Evolutionary conservation across 2,329 filamentous ascomycete species (phyloP).

Genomic region (Nannizziopsis arthrosporioides): DNA sequence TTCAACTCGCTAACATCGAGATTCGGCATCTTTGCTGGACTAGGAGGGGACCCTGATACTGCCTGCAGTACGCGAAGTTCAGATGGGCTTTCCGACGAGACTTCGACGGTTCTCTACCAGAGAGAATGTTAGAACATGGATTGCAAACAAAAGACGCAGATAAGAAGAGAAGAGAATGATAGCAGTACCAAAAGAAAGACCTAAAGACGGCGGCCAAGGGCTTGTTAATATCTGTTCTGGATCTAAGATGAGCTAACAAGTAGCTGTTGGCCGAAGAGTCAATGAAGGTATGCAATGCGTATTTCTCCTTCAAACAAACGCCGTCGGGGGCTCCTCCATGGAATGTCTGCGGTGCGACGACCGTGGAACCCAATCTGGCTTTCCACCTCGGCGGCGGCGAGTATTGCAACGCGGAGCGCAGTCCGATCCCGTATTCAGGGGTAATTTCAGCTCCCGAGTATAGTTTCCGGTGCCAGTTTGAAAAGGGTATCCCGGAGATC

Average conservation of each 20-base stretch:
- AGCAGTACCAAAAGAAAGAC: background rate
- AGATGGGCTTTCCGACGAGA: background rate
- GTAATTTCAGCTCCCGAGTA: too few relatives aligned
- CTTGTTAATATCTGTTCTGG: background rate
- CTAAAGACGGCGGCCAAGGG: background rate
- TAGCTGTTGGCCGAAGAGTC: background rate
- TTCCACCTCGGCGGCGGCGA: slow-evolving; percentile 3
- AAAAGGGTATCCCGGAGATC: background rate
- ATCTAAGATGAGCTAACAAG: background rate
- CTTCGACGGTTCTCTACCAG: slow-evolving; percentile 3
- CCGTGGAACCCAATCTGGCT: background rate
- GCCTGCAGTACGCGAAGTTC: slow-evolving; percentile 10
- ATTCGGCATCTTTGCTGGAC: slow-evolving; percentile 23
- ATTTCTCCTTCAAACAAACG: slow-evolving; percentile 7
- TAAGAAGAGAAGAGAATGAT: background rate
- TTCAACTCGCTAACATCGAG: slow-evolving; percentile 28
- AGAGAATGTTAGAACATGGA: slow-evolving; percentile 1
- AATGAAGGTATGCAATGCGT: background rate
- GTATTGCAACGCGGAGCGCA: background rate
- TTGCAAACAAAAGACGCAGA: background rate
- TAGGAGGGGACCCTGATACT: slow-evolving; percentile 4
- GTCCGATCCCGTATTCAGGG: too few relatives aligned
- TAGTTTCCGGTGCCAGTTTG: background rate
- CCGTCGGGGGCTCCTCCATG: background rate
- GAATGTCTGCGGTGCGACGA: background rate